Base-by-base conservation (phyloP, 2,329 filamentous ascomycete species). In the Chrysoporthe puriensis region DNA sequence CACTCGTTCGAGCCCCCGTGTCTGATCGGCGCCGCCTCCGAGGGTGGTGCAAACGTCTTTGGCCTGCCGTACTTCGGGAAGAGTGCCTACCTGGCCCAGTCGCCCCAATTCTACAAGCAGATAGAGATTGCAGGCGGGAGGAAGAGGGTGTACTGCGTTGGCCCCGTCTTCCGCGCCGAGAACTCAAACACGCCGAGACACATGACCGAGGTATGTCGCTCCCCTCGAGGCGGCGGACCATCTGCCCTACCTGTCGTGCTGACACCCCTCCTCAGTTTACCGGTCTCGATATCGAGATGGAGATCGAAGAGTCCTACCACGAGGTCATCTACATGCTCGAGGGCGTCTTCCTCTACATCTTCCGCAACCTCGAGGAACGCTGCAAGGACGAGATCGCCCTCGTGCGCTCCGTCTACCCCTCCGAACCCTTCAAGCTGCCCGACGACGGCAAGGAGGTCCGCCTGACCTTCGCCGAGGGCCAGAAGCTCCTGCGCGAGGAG, bases 11-110 rank as follows among this genome's bases (percentile, higher is more conserved):
- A 97, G 78, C 92, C 94, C 1, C 94, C 96, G 11, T 95, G 94
- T 78, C 84, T 99, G 56, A 92, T 97, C 66, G 94, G 91, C 62
- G 91, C 95, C 16, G 92, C 96, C 4, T 96, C 93, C 4, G 96
- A 99, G 81, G 95, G 96, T 74, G 96, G 96, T 72, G 90, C 90
- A 73, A 96, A 95, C 77, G 95, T 98, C 52, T 98, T 99, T 79
- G 86, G 90, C 73, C 84, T 98, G 73, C 90, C 90, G 56, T 98
- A 98, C 81, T 98, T 98, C 78, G 92, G 91, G 72, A 88, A 91
- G 75, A 88, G 91, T 72, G 95, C 93, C 1, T 96, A 84, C 77
- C 84, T 96, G 26, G 92, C 92, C 6, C 92, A 94, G 77, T 91
- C 88, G 6, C 93, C 92, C 6, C 92, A 96, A 76, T 91, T 96